Base-by-base conservation (phyloP, 345 rosid species). In the Geranium brycei region DNA sequence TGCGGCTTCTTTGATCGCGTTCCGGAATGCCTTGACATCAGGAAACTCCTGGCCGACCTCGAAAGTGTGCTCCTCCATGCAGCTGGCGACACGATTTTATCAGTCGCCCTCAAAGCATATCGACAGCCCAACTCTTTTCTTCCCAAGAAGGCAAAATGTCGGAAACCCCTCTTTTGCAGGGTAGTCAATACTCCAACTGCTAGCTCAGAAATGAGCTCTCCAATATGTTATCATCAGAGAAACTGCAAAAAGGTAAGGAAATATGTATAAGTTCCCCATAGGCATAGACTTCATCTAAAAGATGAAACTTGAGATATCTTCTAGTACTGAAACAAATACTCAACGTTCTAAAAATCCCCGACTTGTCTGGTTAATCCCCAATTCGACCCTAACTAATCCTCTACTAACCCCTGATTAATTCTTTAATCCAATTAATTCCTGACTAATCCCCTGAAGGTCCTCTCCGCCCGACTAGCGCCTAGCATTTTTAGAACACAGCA, bases 21-120 rank as follows among this genome's bases (percentile, higher is more conserved):
- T 84, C 40, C 84, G 67, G 66, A 78, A 80, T 51, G 86, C 79
- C 76, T 80, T 80, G 64, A 84, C 85, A 73, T 80, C 84, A 38
- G 79, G 80, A 67, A 84, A 82, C 72, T 78, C 84, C 73, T 81
- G 81, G 40, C 84, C 86, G 65, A 84, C 80, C 17, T 58, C 51
- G 57, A 83, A 79, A 68, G 57, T 61, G 56, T 69, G 69, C 66
- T 71, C 78, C 35, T 75, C 81, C 85, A 80, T 80, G 32, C 16
- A 31, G 31, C 15, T 38, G 11, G 47, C 11, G 47, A 38, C 47
- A 38, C 47, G 11, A 38, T 1, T 38, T 38, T 38, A 38, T 10
- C 6, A 38, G 6, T 38, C 11, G 8, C 47, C 47, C 47, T 38
- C 47, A 38, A 38, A 38, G 8, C 13, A 6, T 2, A 47, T 8